Percentiles rank a stretch among this genome's conserved stretches.
Evolutionary conservation across 2,329 filamentous ascomycete species (phyloP).

Genomic region (Davidsoniella eucalypti): DNA sequence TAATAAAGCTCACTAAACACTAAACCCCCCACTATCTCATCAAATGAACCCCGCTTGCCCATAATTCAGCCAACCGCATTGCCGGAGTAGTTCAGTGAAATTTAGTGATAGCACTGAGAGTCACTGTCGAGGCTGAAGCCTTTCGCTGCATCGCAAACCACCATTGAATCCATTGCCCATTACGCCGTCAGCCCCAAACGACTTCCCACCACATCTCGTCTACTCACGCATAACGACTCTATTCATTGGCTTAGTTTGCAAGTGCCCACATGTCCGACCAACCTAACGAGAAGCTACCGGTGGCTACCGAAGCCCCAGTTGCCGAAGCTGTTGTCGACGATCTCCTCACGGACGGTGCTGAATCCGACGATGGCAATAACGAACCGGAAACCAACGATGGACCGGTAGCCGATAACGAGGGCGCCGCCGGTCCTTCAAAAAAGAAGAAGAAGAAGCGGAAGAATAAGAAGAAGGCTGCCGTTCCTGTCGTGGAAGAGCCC

Average conservation of each 20-base stretch:
- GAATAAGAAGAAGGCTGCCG: constrained; percentile 48
- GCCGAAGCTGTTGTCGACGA: constrained; percentile 20
- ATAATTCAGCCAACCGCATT: too few species aligned
- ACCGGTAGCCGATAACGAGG: constrained; percentile 22
- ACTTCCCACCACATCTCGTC: not conserved
- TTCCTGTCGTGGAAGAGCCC: constrained; percentile 28
- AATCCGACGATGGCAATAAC: constrained; percentile 20
- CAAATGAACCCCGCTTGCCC: too few species aligned
- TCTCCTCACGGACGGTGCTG: constrained; percentile 22
- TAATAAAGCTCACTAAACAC: too few species aligned
- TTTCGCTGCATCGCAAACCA: too few species aligned
- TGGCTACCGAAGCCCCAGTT: constrained; percentile 23
- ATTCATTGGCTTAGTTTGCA: not conserved
- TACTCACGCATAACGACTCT: too few species aligned
- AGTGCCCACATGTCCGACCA: constrained; percentile 6
- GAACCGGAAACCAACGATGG: constrained; percentile 24
- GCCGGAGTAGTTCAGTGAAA: too few species aligned
- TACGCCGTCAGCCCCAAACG: not conserved
- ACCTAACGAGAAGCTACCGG: constrained; percentile 4
- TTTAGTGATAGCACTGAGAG: too few species aligned
- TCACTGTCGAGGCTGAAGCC: too few species aligned
- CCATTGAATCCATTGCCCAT: too few species aligned
- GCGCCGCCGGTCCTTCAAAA: constrained; percentile 17
- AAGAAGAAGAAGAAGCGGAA: constrained; percentile 39
- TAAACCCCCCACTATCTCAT: too few species aligned